Conservation (phyloP, 2,329 filamentous ascomycete genomes). For the Blastomyces percursus region DNA sequence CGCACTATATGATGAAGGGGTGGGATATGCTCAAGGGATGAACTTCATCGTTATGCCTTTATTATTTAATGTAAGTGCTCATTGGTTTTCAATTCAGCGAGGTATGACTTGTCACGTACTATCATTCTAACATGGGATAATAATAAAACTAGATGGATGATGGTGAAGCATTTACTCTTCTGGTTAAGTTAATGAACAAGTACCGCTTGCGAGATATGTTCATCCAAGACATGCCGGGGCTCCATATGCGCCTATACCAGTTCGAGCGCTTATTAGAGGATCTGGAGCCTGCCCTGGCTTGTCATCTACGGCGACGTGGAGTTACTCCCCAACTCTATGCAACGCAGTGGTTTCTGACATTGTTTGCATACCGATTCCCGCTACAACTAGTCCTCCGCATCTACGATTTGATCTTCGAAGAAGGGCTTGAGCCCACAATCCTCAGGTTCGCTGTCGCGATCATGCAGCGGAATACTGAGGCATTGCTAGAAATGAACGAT, state of each 20-base stretch:
- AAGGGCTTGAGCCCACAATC: constrained; percentile 78
- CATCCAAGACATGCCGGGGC: constrained; percentile 87
- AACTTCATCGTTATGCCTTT: constrained; percentile 97
- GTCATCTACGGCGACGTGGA: constrained; percentile 76
- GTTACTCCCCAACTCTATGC: constrained; percentile 90
- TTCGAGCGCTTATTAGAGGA: constrained; percentile 93
- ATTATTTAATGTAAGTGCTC: constrained; percentile 66
- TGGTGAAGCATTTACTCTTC: constrained; percentile 87
- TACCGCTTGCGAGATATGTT: constrained; percentile 90
- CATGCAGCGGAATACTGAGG: constrained; percentile 84
- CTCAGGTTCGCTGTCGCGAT: constrained; percentile 88
- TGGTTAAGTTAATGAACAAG: constrained; percentile 92
- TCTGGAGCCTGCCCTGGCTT: constrained; percentile 85
- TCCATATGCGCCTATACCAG: constrained; percentile 87
- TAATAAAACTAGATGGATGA: constrained; percentile 65
- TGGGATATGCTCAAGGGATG: constrained; percentile 97
- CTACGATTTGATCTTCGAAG: constrained; percentile 88
- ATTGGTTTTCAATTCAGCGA: background rate
- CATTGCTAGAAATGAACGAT: constrained; percentile 73
- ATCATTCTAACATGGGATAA: background rate
- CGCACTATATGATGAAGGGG: constrained; percentile 83
- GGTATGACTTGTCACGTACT: background rate
- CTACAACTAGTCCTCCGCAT: constrained; percentile 91
- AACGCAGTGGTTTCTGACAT: constrained; percentile 95
- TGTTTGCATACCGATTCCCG: constrained; percentile 97